These are phyloP conservation scores for Jacaranda mimosifolia DNA, from an alignment of 257 asterid species.

Conservation along the genomic window DNA sequence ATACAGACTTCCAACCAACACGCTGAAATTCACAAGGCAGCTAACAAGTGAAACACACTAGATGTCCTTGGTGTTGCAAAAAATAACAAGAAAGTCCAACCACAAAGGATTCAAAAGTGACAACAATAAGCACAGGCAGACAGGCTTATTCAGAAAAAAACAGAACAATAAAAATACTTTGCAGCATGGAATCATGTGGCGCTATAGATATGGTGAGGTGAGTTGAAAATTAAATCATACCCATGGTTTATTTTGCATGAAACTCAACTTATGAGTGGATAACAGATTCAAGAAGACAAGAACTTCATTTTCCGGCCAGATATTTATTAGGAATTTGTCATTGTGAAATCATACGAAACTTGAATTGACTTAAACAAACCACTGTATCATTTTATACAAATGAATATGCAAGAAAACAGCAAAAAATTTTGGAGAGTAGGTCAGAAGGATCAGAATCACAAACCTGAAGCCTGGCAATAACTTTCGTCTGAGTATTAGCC, in stretches of 20 bases:
- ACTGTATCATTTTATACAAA: not conserved
- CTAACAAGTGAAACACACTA: not conserved
- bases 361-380: not conserved
- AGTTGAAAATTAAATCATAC: not conserved
- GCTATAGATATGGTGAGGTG: no score
- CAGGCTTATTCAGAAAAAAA: no score
- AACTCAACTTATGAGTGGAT: not conserved
- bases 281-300: not conserved
- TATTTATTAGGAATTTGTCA: not conserved
- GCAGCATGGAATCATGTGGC: no score
- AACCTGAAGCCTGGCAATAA: constrained; percentile 64
- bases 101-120: no score
- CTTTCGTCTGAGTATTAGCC: constrained; percentile 54
- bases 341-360: not conserved
- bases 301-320: no score
- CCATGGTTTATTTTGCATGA: not conserved
- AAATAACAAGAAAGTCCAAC: no score
- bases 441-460: constrained; percentile 1
- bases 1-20: no score
- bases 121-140: no score
- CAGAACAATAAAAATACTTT: no score
- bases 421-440: not conserved
- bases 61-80: no score
- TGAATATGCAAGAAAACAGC: not conserved
- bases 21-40: not conserved